Base-by-base conservation (phyloP, 331 rosid species). In the Quercus tomentella region DNA sequence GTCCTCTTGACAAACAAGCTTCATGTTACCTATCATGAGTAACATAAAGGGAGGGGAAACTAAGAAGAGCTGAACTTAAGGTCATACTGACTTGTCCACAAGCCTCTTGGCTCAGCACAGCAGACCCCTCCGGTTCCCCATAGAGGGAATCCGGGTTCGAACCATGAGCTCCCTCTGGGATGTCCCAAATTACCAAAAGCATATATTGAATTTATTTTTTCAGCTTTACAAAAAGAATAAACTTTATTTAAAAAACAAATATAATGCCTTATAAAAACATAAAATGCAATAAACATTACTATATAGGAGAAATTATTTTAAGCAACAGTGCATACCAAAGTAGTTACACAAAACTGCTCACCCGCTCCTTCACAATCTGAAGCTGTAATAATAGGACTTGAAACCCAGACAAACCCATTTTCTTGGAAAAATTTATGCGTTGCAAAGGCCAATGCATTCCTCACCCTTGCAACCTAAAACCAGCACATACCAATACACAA, bases 301-400 rank as follows among this genome's bases (percentile, higher is more conserved):
- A 75, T 67, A 66, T 26, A 14, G 56, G 70, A 77, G 45, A 73
- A 77, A 74, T 62, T 45, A 54, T 72, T 22, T 67, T 71, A 66
- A 63, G 74, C 78, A 45, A 67, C 20, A 55, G 56, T 37, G 45
- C 91, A 80, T 87, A 95, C 97, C 98, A 95, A 89, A 78, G 97
- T 93, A 77, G 99, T 93, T 81, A 95, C 97, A 15, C 99, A 93
- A 81, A 95, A 95, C 84, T 92, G 99, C 90, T 95, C 99, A 72
- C 99, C 99, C 49, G 96, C 99, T 81, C 99, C 99, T 86, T 95
- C 99, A 76, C 99, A 95, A 83, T 95, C 99, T 76, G 99, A 95
- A 70, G 97, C 94, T 33, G 99, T 95, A 78, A 95, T 90, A 68
- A 95, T 93, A 78, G 99, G 99, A 88, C 94, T 91, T 26, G 97